These are phyloP conservation scores for Coleophoma cylindrospora DNA, from an alignment of 2,329 filamentous ascomycete species.

Conservation along the genomic window DNA sequence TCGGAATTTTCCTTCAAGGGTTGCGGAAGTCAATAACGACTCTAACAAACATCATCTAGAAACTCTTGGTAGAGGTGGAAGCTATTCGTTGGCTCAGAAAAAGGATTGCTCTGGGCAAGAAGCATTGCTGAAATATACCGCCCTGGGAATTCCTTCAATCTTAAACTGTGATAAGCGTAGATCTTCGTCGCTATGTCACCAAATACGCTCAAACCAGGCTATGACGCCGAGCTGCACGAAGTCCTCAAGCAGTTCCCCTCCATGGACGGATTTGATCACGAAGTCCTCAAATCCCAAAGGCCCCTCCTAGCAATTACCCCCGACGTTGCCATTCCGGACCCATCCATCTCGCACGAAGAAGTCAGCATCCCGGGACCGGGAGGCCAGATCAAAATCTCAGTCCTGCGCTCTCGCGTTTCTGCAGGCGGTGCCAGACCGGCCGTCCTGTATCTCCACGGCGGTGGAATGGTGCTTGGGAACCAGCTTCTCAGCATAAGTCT, in stretches of 20 bases:
- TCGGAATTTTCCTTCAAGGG: too few relatives aligned
- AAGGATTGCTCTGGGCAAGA: too few relatives aligned
- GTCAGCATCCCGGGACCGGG: constrained; percentile 3
- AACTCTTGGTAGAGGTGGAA: too few relatives aligned
- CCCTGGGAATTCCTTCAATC: too few relatives aligned
- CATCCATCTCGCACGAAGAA: constrained; percentile 5
- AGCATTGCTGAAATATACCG: too few relatives aligned
- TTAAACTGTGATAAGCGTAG: too few relatives aligned
- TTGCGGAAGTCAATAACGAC: too few relatives aligned
- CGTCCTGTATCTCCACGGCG: constrained; percentile 44
- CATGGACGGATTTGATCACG: background rate
- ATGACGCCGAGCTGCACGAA: background rate
- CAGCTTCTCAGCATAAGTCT: constrained; percentile 22
- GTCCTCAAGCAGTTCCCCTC: background rate
- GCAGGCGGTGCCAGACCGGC: constrained; percentile 1
- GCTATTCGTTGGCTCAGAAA: too few relatives aligned
- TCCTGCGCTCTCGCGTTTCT: constrained; percentile 1
- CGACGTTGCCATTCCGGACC: background rate
- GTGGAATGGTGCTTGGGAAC: constrained; percentile 27
- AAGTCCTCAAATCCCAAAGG: background rate
- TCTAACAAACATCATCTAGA: too few relatives aligned
- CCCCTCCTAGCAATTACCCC: background rate
- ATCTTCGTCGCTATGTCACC: background rate
- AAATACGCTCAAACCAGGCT: background rate
- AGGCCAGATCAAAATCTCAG: constrained; percentile 6